Conservation (phyloP, 257 asterid species). For the Nicotiana knightiana region DNA sequence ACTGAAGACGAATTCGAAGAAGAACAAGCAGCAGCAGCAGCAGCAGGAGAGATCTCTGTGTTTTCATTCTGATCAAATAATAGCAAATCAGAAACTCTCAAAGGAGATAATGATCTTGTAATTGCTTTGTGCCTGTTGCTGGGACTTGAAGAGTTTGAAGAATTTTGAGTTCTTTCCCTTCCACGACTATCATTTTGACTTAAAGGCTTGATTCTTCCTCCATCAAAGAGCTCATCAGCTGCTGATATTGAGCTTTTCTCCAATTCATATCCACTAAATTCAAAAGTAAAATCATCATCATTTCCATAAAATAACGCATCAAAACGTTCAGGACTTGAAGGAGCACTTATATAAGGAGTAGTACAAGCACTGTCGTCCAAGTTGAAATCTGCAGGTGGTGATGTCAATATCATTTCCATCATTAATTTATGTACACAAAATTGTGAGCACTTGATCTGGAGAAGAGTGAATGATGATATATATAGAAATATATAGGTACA, state of each 20-base stretch:
- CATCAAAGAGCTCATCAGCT: conserved; percentile 86
- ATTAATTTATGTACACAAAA: not conserved
- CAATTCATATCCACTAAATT: conserved; percentile 55
- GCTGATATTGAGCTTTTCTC: conserved; percentile 51
- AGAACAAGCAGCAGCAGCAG: not conserved
- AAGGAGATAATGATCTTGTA: conserved; percentile 64
- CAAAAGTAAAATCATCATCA: conserved; percentile 55
- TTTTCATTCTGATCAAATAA: conserved; percentile 8
- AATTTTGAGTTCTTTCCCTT: conserved; percentile 27
- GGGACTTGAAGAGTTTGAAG: not conserved
- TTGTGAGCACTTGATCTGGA: not conserved
- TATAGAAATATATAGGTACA: not conserved
- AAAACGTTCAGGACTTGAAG: conserved; percentile 54
- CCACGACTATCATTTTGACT: conserved; percentile 38
- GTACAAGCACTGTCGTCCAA: conserved; percentile 49
- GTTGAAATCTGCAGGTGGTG: conserved; percentile 31
- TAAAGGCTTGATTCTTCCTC: conserved; percentile 74
- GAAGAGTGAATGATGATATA: not conserved
- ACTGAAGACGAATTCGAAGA: conserved; percentile 1
- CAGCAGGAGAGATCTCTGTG: not conserved
- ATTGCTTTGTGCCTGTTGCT: conserved; percentile 20
- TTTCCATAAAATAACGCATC: no score
- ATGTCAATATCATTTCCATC: conserved; percentile 26
- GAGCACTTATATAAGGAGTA: conserved; percentile 56
- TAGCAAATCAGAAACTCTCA: conserved; percentile 57